Evolutionary conservation across 2,329 filamentous ascomycete species (phyloP).

Genomic region (Fusarium secorum): DNA sequence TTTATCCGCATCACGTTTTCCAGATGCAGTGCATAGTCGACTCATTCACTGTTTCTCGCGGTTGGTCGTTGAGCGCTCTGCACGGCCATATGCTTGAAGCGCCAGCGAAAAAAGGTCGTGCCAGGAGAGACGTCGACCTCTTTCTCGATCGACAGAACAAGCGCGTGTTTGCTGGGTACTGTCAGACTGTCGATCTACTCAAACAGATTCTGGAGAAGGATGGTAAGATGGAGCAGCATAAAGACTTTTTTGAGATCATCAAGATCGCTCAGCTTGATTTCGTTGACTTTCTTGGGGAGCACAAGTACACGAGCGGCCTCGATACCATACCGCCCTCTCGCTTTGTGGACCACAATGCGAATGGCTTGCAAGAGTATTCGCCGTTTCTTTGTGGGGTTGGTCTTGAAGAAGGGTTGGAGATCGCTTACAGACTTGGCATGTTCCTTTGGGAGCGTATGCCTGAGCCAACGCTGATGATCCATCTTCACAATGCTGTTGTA

Average conservation of each 20-base stretch:
- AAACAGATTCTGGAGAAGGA: background rate
- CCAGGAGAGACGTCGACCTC: conserved; percentile 52
- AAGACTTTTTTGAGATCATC: background rate
- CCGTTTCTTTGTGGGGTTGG: conserved; percentile 58
- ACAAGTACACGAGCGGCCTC: conserved; percentile 8
- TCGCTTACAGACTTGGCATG: conserved; percentile 48
- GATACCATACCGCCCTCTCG: conserved; percentile 50
- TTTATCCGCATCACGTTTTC: conserved; percentile 58
- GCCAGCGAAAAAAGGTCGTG: conserved; percentile 48
- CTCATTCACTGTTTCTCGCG: conserved; percentile 53
- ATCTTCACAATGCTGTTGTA: conserved; percentile 59
- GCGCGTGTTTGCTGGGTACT: conserved; percentile 22
- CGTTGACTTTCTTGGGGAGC: conserved; percentile 24
- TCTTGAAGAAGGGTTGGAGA: conserved; percentile 53
- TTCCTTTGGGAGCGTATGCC: conserved; percentile 50
- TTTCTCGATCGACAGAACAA: conserved; percentile 52
- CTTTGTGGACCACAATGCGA: conserved; percentile 51
- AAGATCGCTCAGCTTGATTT: conserved; percentile 17
- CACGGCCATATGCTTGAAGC: conserved; percentile 47
- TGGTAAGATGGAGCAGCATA: background rate
- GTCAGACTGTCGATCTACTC: background rate
- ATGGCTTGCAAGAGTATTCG: conserved; percentile 58
- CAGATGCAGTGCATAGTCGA: conserved; percentile 61
- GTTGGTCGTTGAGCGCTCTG: conserved; percentile 50
- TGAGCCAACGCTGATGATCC: conserved; percentile 51